A percentile compares a stretch with the other conserved stretches of the same genome.
Evolutionary conservation across 164 flowering plant species (phyloP).

Genomic region (Vitis vinifera): DNA sequence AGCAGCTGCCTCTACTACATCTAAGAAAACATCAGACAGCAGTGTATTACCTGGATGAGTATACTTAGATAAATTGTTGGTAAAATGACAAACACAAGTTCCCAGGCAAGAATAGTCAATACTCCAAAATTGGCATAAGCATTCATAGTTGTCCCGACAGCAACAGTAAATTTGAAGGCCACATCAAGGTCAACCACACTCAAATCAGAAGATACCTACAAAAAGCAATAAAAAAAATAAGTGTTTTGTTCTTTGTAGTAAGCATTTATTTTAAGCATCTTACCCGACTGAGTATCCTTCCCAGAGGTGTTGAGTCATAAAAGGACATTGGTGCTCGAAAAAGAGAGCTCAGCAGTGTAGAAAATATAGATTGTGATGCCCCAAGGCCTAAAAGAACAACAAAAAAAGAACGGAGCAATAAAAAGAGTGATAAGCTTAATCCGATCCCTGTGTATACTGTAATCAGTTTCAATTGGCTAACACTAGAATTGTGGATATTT

Average conservation of each 20-base stretch:
- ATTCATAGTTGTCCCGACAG: constrained; percentile 44
- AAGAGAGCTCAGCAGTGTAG: constrained; percentile 30
- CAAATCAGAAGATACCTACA: constrained; percentile 73
- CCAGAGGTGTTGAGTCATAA: constrained; percentile 58
- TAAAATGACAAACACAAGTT: constrained; percentile 57
- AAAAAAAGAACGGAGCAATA: constrained; percentile 24
- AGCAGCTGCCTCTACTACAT: no score
- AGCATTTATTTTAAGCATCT: constrained; percentile 4
- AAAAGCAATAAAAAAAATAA: constrained; percentile 3
- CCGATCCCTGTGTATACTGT: constrained; percentile 54
- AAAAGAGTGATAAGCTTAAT: constrained; percentile 10
- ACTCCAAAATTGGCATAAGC: constrained; percentile 45
- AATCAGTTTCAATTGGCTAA: constrained; percentile 36
- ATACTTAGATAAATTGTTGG: constrained; percentile 54
- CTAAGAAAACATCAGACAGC: no score
- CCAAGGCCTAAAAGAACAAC: constrained; percentile 22
- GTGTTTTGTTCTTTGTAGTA: not conserved
- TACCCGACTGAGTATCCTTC: constrained; percentile 56
- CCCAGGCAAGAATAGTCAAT: constrained; percentile 68
- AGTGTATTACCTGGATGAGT: constrained; percentile 56
- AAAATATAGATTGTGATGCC: constrained; percentile 32
- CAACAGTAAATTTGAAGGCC: constrained; percentile 37
- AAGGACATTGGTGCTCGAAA: constrained; percentile 62
- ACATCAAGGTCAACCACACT: constrained; percentile 67
- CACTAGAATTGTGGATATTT: constrained; percentile 43